A percentile compares a stretch with the other conserved stretches of the same genome.
phyloP scores from a whole-genome alignment of 116 monocot genomes.

The Zostera marina region DNA sequence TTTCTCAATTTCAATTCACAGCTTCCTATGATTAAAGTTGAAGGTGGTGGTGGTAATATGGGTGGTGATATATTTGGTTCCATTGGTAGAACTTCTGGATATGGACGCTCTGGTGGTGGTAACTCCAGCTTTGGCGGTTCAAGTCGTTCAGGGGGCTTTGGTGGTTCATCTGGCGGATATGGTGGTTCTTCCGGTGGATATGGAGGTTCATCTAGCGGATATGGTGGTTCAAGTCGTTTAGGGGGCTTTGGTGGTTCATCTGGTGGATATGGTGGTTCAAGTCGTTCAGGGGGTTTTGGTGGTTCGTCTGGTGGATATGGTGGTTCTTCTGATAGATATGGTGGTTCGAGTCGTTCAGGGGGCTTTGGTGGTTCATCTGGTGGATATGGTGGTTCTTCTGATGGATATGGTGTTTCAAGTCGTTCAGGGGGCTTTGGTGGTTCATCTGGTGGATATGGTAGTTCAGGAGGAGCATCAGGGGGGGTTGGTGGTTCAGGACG shows the following conservation, averaged over 20 bases:
- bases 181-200: slow-evolving; percentile 15
- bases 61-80: slow-evolving; percentile 10
- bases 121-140: slow-evolving; percentile 10
- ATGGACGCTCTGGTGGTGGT: slow-evolving; percentile 18
- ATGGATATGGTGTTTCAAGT: slow-evolving; percentile 4
- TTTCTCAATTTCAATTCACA: slow-evolving; percentile 9
- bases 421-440: slow-evolving; percentile 13
- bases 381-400: slow-evolving; percentile 5
- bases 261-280: slow-evolving; percentile 6
- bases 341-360: slow-evolving; percentile 9
- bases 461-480: too few relatives aligned
- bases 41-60: slow-evolving; percentile 15
- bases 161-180: slow-evolving; percentile 8
- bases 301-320: slow-evolving; percentile 1
- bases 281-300: not conserved
- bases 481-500: slow-evolving; percentile 24
- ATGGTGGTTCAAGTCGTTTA: slow-evolving; percentile 6
- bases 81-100: slow-evolving; percentile 13
- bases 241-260: slow-evolving; percentile 7
- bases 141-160: slow-evolving; percentile 3
- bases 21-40: slow-evolving; percentile 42
- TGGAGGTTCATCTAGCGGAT: slow-evolving; percentile 12
- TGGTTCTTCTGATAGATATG: slow-evolving; percentile 4
- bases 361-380: slow-evolving; percentile 8
- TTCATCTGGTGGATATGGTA: slow-evolving; percentile 7